These are phyloP conservation scores for Epichloe elymi DNA, from an alignment of 2,329 filamentous ascomycete genomes.

Conservation along the genomic window DNA sequence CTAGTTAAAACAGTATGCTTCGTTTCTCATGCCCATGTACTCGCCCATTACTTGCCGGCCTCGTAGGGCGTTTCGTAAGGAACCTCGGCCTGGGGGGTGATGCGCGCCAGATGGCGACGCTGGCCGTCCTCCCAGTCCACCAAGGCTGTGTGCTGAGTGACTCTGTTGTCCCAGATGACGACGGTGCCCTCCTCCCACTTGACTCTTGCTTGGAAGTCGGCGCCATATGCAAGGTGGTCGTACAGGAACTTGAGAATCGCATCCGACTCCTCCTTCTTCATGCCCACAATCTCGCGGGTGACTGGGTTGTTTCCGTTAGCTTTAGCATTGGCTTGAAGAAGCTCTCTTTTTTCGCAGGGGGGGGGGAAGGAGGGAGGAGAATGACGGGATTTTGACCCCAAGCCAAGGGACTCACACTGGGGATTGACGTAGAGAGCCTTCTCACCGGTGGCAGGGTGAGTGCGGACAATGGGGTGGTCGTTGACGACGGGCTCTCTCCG, in stretches of 20 bases:
- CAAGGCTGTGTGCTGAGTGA: conserved; percentile 66
- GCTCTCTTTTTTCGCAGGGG: not conserved
- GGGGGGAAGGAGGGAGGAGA: no score
- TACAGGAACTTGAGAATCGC: conserved; percentile 59
- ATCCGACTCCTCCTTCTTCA: conserved; percentile 80
- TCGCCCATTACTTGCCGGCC: not conserved
- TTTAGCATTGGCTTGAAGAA: not conserved
- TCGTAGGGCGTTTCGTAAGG: conserved; percentile 55
- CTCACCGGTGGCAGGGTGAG: conserved; percentile 71
- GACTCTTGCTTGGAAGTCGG: conserved; percentile 58
- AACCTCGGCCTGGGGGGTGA: conserved; percentile 74
- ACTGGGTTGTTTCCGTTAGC: conserved; percentile 31
- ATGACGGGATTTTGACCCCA: no score
- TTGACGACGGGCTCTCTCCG: conserved; percentile 63
- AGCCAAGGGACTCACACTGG: conserved; percentile 46
- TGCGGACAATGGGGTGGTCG: conserved; percentile 66
- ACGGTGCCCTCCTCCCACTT: conserved; percentile 72
- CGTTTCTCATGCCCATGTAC: not conserved
- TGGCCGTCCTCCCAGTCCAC: conserved; percentile 73
- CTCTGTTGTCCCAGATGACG: conserved; percentile 76
- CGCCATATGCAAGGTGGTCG: conserved; percentile 36
- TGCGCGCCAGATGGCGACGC: conserved; percentile 64
- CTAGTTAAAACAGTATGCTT: not conserved
- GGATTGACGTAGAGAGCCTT: conserved; percentile 76
- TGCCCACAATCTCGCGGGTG: conserved; percentile 66